Base-by-base conservation (phyloP, 202 grass and related monocot genomes). In the Brachypodium distachyon region DNA sequence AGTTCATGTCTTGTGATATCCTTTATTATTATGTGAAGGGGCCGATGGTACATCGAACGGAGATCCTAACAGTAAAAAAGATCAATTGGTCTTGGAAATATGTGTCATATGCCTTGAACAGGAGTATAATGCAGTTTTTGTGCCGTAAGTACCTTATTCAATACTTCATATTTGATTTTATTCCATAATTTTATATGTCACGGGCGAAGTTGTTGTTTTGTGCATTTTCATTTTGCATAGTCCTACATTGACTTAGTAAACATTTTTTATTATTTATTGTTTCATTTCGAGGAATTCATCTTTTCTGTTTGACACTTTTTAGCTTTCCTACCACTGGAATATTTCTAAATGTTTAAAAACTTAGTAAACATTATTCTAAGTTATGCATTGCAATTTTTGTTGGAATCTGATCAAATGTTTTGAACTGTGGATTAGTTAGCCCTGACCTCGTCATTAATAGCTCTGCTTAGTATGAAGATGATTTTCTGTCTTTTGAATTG, bases 21-120 rank as follows among this genome's bases (percentile, higher is more conserved):
- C 50, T 67, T 61, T 70, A 50, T 52, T 81, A 25, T 75, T 87
- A 88, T 83, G 6, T 86, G 60, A 70, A 97, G 82, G 70, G 19
- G 39, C 39, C 38, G 79, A 88, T 85, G 87, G 39, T 58, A 74
- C 56, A 56, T 54, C 79, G 23, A 89, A 90, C 34, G 76, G 82
- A 60, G 62, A 77, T 34, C 33, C 83, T 70, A 85, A 91, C 39
- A 73, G 31, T 46, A 99, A 87, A 58, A 95, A 87, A 40, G 91
- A 95, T 75, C 77, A 86, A 25, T 76, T 92, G 67, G 66, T 81
- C 34, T 79, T 92, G 32, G 96, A 95, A 67, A 99, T 99, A 85
- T 99, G 96, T 78, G 89, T 93, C 37, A 99, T 99, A 83, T 99
- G 96, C 85, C 96, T 99, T 71, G 96, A 99, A 82, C 91, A 99